Percentiles rank a stretch among this genome's conserved stretches.
These are phyloP conservation scores for Cladosporium sp. DNA, from an alignment of 2,329 filamentous ascomycete species.

Conservation along the genomic window DNA sequence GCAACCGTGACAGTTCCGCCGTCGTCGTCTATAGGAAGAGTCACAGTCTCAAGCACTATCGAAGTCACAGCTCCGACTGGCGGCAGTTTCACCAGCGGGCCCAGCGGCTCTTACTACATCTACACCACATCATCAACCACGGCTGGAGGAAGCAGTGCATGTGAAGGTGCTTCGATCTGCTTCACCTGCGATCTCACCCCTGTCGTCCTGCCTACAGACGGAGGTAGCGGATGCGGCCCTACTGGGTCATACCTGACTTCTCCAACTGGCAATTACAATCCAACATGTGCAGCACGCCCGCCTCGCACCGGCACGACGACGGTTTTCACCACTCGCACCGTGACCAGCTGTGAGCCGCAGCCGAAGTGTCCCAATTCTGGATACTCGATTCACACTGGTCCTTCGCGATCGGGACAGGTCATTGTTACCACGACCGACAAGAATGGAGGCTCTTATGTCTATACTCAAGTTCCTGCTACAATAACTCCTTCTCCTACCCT, in stretches of 20 bases:
- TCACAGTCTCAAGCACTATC: slow-evolving; percentile 12
- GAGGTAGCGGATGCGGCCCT: slow-evolving; percentile 1
- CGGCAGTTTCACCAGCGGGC: slow-evolving; percentile 18
- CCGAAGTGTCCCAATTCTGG: slow-evolving; percentile 27
- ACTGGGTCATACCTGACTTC: not conserved
- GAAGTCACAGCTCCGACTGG: slow-evolving; percentile 16
- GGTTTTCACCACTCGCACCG: slow-evolving; percentile 27
- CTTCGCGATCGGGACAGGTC: slow-evolving; percentile 14
- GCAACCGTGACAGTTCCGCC: slow-evolving; percentile 17
- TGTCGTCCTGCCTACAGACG: slow-evolving; percentile 16
- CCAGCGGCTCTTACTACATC: slow-evolving; percentile 21
- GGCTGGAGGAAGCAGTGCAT: too few species aligned
- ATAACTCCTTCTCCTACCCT: not conserved
- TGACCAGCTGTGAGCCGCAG: slow-evolving; percentile 28
- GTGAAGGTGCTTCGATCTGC: slow-evolving; percentile 19
- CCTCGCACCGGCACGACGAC: slow-evolving; percentile 26
- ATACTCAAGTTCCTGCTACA: slow-evolving; percentile 19
- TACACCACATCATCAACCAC: slow-evolving; percentile 15
- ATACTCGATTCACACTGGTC: slow-evolving; percentile 19
- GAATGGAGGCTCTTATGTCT: slow-evolving; percentile 18
- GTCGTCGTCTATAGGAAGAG: not conserved
- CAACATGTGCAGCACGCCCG: slow-evolving; percentile 16
- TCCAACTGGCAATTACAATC: slow-evolving; percentile 1
- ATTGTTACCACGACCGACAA: slow-evolving; percentile 22
- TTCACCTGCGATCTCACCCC: slow-evolving; percentile 28